Conservation (phyloP, 1,284 basidiomycete species). For the Wolfiporia cocos region DNA sequence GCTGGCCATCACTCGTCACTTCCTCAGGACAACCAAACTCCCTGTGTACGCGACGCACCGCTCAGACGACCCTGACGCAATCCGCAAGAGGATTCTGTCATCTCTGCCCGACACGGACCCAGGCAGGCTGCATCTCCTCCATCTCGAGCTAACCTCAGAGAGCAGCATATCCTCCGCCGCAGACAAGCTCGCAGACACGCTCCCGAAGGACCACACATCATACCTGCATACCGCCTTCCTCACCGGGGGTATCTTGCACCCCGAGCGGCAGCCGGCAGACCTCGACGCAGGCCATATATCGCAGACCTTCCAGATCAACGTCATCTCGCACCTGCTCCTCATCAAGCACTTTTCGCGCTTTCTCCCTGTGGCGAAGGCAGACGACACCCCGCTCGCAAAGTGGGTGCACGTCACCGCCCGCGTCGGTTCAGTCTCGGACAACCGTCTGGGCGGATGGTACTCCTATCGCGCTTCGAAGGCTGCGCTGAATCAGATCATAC, state of each 20-base stretch:
- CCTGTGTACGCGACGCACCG: constrained; percentile 54
- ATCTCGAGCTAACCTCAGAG: constrained; percentile 46
- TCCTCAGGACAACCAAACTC: constrained; percentile 41
- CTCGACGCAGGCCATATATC: constrained; percentile 38
- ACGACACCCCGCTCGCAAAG: constrained; percentile 33
- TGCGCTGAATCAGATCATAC: constrained; percentile 68
- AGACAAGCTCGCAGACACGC: constrained; percentile 29
- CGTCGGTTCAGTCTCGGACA: constrained; percentile 60
- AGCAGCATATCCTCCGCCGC: constrained; percentile 44
- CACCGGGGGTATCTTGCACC: constrained; percentile 48
- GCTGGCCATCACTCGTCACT: constrained; percentile 49
- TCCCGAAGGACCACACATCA: constrained; percentile 24
- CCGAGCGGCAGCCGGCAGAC: constrained; percentile 52
- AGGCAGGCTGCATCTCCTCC: constrained; percentile 39
- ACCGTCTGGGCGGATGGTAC: constrained; percentile 64
- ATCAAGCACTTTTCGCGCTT: constrained; percentile 60
- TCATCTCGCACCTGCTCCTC: constrained; percentile 53
- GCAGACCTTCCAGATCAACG: constrained; percentile 50
- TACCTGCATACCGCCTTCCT: constrained; percentile 52
- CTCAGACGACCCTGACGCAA: constrained; percentile 26
- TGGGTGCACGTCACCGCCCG: constrained; percentile 61
- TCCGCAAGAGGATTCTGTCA: constrained; percentile 37
- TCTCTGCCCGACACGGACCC: constrained; percentile 37
- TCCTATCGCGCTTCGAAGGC: constrained; percentile 73
- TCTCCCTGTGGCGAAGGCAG: constrained; percentile 29